These are phyloP conservation scores for Suhomyces choctaworum DNA, from an alignment of 1,139 yeast genomes.

Conservation along the genomic window DNA sequence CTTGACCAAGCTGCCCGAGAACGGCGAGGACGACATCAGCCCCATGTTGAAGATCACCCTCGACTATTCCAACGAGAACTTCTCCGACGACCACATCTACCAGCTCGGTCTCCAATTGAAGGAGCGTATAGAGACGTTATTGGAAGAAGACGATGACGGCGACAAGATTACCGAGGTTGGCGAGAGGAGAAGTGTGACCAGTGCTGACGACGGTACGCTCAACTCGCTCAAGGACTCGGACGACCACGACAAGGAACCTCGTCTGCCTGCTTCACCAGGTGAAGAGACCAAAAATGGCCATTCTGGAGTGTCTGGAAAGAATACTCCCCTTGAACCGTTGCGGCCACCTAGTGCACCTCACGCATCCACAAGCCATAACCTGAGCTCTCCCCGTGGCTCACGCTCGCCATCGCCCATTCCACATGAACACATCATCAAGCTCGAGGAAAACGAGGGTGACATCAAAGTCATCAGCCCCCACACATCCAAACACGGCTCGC, in stretches of 20 bases:
- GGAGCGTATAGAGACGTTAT: constrained; percentile 31
- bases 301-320: too few relatives aligned
- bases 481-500: constrained; percentile 11
- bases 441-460: constrained; percentile 22
- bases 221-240: background rate
- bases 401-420: constrained; percentile 9
- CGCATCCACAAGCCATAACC: too few relatives aligned
- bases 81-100: constrained; percentile 39
- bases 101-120: constrained; percentile 35
- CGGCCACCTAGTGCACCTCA: too few relatives aligned
- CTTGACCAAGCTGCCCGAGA: constrained; percentile 30
- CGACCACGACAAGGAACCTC: background rate
- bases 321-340: too few relatives aligned
- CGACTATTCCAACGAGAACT: constrained; percentile 33
- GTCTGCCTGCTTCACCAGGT: too few relatives aligned
- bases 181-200: constrained; percentile 4
- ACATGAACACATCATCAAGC: constrained; percentile 21
- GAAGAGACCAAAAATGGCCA: too few relatives aligned
- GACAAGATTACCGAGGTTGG: constrained; percentile 3
- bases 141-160: constrained; percentile 22
- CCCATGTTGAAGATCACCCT: constrained; percentile 43
- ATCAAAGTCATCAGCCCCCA: constrained; percentile 23
- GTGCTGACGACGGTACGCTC: background rate
- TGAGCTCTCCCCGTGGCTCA: constrained; percentile 4
- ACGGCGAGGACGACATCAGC: constrained; percentile 22